Evolutionary conservation across 2,329 filamentous ascomycete species (phyloP).

Genomic region (Microcyclospora pomicola): DNA sequence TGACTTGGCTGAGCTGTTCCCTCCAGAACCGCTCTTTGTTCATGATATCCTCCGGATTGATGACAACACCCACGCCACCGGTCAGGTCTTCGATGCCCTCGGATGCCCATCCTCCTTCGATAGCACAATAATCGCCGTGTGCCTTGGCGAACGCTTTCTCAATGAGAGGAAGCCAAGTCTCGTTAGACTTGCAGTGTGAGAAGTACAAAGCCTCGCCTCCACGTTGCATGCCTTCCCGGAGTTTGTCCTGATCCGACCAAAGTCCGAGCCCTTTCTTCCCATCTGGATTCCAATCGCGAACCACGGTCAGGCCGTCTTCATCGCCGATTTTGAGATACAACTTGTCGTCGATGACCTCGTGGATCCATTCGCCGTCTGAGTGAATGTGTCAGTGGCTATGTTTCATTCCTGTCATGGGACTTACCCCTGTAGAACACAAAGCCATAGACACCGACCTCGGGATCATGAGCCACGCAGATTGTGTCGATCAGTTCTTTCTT

Average conservation of each 20-base stretch:
- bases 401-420: not conserved
- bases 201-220: conserved; percentile 69
- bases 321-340: conserved; percentile 70
- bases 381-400: not conserved
- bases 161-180: conserved; percentile 68
- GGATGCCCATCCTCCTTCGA: conserved; percentile 59
- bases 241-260: conserved; percentile 28
- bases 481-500: conserved; percentile 62
- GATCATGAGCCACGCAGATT: conserved; percentile 59
- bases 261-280: conserved; percentile 14
- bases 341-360: conserved; percentile 84
- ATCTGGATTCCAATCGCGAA: conserved; percentile 15
- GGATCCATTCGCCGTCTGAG: conserved; percentile 72
- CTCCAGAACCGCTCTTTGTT: conserved; percentile 74
- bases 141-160: conserved; percentile 79
- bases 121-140: conserved; percentile 63
- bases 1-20: conserved; percentile 66
- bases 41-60: conserved; percentile 57
- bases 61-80: conserved; percentile 42
- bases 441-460: conserved; percentile 66
- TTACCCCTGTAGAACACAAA: conserved; percentile 59
- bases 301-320: conserved; percentile 54
- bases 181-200: conserved; percentile 60
- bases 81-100: conserved; percentile 47
- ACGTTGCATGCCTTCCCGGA: conserved; percentile 45